These are phyloP conservation scores for Pyrenochaeta sp. DNA, from an alignment of 2,329 filamentous ascomycete species.

Conservation along the genomic window DNA sequence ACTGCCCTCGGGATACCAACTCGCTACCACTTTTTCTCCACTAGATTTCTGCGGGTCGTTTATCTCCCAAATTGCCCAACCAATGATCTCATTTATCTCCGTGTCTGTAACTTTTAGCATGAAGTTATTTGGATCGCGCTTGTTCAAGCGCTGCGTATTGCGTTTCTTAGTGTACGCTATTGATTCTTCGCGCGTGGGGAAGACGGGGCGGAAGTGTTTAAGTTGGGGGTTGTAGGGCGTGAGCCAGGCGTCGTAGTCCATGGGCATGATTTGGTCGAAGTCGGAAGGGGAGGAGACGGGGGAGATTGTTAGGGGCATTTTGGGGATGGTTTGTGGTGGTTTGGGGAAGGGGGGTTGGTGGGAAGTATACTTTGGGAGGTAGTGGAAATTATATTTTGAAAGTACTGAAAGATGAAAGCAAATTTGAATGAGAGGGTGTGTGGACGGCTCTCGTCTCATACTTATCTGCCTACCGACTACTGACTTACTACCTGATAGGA, in stretches of 20 bases:
- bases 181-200: constrained; percentile 21
- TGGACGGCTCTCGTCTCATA: too few species aligned
- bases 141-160: neutral
- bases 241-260: constrained; percentile 31
- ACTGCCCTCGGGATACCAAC: constrained; percentile 30
- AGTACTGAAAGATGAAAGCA: neutral
- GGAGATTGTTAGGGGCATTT: constrained; percentile 22
- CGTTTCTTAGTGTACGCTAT: constrained; percentile 13
- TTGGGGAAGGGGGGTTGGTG: neutral
- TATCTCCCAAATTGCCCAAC: constrained; percentile 26
- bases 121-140: constrained; percentile 19
- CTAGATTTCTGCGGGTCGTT: constrained; percentile 20
- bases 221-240: constrained; percentile 35
- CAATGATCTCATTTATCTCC: constrained; percentile 21
- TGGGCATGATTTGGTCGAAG: constrained; percentile 22
- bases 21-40: constrained; percentile 12
- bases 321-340: neutral
- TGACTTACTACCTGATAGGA: too few species aligned
- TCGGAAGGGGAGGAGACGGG: constrained; percentile 11
- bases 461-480: too few species aligned
- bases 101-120: constrained; percentile 27
- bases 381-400: neutral
- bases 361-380: neutral
- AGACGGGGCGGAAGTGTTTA: constrained; percentile 33
- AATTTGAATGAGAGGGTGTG: too few species aligned